Evolutionary conservation across 352 stramenopile genomes (phyloP), one percentile per base, ranked within the genome.

Genomic region (Globisporangium takayamanum): DNA sequence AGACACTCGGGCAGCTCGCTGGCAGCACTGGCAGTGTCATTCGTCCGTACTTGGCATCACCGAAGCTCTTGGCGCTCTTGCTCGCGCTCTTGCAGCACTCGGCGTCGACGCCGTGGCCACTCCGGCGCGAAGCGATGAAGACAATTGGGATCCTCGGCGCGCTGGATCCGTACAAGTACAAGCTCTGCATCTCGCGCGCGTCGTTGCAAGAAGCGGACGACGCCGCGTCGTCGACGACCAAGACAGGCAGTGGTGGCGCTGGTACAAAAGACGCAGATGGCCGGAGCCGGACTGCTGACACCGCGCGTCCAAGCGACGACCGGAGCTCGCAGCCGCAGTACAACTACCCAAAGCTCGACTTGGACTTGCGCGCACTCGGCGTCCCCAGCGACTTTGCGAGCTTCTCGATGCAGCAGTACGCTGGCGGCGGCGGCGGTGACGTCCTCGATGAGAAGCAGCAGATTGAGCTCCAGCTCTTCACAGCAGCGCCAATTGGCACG

Each of bases 151-250:
- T 98, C 56, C 67, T 99, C 2, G 85, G 85, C 16, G 97, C 96
- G 5, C 62, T 99, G 14, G 96, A 99, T 61, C 97, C 97, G 44
- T 97, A 98, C 82, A 89, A 96, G 45, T 98, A 98, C 78, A 92
- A 92, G 53, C 53, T 95, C 33, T 90, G 78, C 52, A 66, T 90
- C 14, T 89, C 85, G 36, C 67, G 80, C 33, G 76, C 73, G 14
- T 87, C 80, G 7, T 66, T 93, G 51, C 68, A 84, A 15, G 72
- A 91, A 68, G 80, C 75, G 0, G 88, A 93, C 36, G 78, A 91
- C 20, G 64, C 45, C 4, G 76, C 67, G 8, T 71, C 61, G 62
- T 25, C 28, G 26, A 53, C 63, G 39, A 53, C 37, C 20, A 59
- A 57, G 12, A 50, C 59, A 36, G 37, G 55, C 22, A 63, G 51